Conservation (phyloP, 2,329 filamentous ascomycete species). For the Calonectria pteridis region DNA sequence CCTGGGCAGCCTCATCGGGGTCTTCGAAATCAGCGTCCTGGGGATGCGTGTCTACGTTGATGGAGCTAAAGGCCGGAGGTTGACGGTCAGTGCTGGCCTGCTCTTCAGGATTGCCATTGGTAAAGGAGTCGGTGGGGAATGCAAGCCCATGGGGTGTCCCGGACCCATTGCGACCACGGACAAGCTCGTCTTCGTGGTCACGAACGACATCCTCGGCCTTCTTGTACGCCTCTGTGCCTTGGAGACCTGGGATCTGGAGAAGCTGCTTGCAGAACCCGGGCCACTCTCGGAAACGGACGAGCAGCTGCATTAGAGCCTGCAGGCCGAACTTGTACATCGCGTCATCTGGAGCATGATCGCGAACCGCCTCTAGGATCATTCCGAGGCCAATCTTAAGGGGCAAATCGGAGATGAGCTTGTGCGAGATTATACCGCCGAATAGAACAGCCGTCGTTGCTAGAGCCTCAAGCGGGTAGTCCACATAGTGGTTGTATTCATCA, state of each 20-base stretch:
- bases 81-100: slow-evolving; percentile 68
- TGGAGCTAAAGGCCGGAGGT: slow-evolving; percentile 79
- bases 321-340: slow-evolving; percentile 99
- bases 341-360: slow-evolving; percentile 84
- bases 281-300: slow-evolving; percentile 89
- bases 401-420: slow-evolving; percentile 89
- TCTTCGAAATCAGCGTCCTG: slow-evolving; percentile 79
- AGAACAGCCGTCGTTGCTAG: slow-evolving; percentile 95
- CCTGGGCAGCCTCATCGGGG: slow-evolving; percentile 86
- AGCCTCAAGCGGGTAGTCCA: slow-evolving; percentile 95
- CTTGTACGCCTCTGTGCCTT: slow-evolving; percentile 85
- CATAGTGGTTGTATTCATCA: slow-evolving; percentile 96
- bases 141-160: slow-evolving; percentile 51
- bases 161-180: slow-evolving; percentile 67
- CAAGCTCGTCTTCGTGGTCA: slow-evolving; percentile 72
- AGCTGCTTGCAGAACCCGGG: slow-evolving; percentile 93
- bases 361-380: slow-evolving; percentile 97
- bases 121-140: slow-evolving; percentile 63
- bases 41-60: slow-evolving; percentile 80
- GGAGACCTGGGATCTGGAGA: slow-evolving; percentile 83
- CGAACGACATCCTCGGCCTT: slow-evolving; percentile 85
- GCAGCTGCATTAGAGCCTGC: slow-evolving; percentile 91
- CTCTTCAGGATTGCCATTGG: slow-evolving; percentile 80
- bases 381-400: slow-evolving; percentile 94
- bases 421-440: slow-evolving; percentile 96